Evolutionary conservation across 2,329 filamentous ascomycete species (phyloP), one percentile per base, ranked within the genome.

Genomic region (Pseudogymnoascus verrucosus): DNA sequence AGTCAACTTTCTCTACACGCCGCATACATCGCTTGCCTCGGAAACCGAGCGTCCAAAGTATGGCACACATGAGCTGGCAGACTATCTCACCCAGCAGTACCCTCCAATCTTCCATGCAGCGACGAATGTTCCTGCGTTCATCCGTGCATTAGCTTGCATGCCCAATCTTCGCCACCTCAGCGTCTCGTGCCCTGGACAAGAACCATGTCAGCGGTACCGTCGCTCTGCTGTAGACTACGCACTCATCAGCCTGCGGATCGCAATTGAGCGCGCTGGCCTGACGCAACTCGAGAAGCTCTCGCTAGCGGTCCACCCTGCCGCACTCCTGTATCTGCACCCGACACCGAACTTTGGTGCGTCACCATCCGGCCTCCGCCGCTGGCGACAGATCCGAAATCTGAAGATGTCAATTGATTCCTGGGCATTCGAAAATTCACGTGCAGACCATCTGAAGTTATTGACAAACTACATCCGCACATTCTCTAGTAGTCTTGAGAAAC

Each of bases 91-190:
- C 12, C 86, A 91, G 72, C 91, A 96, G 76, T 96, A 96, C 71
- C 90, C 91, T 62, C 90, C 92, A 5, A 78, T 96, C 2, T 96
- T 96, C 77, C 92, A 96, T 72, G 90, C 91, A 5, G 90, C 92
- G 6, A 93, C 90, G 65, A 95, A 96, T 72, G 88, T 96, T 5
- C 84, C 89, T 4, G 89, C 90, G 40, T 96, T 96, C 77, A 87
- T 93, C 69, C 82, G 86, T 67, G 89, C 89, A 60, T 80, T 96
- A 72, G 83, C 82, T 37, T 79, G 86, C 66, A 75, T 96, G 70
- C 78, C 84, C 64, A 89, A 88, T 69, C 78, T 96, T 70, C 80
- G 84, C 54, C 89, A 93, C 73, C 79, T 96, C 65, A 88, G 84
- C 60, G 83, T 96, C 72, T 86, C 85, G 65, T 95, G 90, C 69